phyloP scores from a whole-genome alignment of 2,329 filamentous ascomycete species.

The Phyllosticta citriasiana region DNA sequence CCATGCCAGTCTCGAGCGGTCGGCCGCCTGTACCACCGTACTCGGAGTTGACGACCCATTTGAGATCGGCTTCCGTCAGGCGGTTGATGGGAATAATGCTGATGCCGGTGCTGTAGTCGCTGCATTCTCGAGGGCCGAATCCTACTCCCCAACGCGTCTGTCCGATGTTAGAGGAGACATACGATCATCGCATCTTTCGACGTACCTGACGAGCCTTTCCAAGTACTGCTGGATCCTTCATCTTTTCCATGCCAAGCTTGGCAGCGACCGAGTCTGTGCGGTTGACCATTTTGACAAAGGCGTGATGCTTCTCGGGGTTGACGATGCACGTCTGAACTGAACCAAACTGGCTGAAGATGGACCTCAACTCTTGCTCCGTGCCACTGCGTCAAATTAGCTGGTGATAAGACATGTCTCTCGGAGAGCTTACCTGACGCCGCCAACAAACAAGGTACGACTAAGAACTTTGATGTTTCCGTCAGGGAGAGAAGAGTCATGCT shows the following conservation, averaged over 20 bases:
- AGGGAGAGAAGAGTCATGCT: constrained; percentile 65
- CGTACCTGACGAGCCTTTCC: constrained; percentile 44
- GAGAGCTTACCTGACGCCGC: constrained; percentile 74
- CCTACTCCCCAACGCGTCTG: constrained; percentile 96
- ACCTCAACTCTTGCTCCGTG: constrained; percentile 71
- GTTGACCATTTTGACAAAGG: constrained; percentile 97
- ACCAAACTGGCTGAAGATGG: constrained; percentile 72
- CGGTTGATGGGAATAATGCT: constrained; percentile 88
- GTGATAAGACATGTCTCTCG: neutral
- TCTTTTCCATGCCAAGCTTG: constrained; percentile 78
- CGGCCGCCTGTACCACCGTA: constrained; percentile 85
- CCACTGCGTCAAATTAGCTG: constrained; percentile 19
- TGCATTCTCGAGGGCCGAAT: constrained; percentile 93
- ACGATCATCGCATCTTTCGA: neutral
- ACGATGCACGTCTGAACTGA: constrained; percentile 95
- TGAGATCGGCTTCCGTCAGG: constrained; percentile 89
- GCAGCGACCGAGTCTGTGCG: constrained; percentile 75
- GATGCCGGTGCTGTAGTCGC: constrained; percentile 84
- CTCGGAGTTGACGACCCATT: constrained; percentile 93
- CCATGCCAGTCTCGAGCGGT: constrained; percentile 69
- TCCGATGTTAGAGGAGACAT: neutral
- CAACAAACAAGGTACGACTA: constrained; percentile 92
- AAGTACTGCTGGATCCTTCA: constrained; percentile 60
- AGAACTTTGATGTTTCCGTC: constrained; percentile 79
- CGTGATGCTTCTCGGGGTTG: constrained; percentile 95